A percentile compares a stretch with the other conserved stretches of the same genome.
phyloP scores from a whole-genome alignment of 306 rosid species.

The Cucumis cinereus region DNA sequence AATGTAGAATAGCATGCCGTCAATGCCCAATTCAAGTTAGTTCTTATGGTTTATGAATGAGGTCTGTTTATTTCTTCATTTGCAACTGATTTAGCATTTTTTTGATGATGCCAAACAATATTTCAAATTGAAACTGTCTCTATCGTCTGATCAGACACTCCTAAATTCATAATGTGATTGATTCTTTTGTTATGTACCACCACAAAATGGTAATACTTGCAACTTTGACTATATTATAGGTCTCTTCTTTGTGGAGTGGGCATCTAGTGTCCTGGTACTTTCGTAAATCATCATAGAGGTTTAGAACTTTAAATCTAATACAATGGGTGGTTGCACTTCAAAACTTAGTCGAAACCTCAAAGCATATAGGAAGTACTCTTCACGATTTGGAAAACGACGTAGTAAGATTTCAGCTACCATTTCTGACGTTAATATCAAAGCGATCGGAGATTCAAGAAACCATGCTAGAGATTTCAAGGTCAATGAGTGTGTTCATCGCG shows the following conservation, averaged over 20 bases:
- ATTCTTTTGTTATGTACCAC: neutral
- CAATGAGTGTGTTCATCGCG: constrained; percentile 48
- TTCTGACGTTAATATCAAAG: constrained; percentile 33
- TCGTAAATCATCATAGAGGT: neutral
- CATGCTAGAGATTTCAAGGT: constrained; percentile 31
- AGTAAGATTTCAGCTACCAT: constrained; percentile 18
- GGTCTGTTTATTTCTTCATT: neutral
- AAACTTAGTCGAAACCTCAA: constrained; percentile 23
- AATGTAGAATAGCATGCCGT: neutral
- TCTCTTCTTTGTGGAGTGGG: neutral
- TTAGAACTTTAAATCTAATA: constrained; percentile 14
- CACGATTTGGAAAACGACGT: constrained; percentile 26
- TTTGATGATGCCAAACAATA: neutral
- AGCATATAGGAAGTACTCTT: constrained; percentile 11
- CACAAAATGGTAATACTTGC: neutral
- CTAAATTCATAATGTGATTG: neutral
- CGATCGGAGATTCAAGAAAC: constrained; percentile 33
- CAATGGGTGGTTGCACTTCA: constrained; percentile 70
- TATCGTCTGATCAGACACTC: neutral
- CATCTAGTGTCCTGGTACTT: neutral
- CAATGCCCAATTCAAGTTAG: neutral
- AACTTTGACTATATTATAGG: neutral
- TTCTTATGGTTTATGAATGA: neutral
- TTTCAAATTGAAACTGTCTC: neutral
- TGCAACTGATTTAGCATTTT: neutral